Percentiles rank a stretch among this genome's conserved stretches.
Conservation (phyloP, 2,329 filamentous ascomycete genomes). For the Xylogone sp. region DNA sequence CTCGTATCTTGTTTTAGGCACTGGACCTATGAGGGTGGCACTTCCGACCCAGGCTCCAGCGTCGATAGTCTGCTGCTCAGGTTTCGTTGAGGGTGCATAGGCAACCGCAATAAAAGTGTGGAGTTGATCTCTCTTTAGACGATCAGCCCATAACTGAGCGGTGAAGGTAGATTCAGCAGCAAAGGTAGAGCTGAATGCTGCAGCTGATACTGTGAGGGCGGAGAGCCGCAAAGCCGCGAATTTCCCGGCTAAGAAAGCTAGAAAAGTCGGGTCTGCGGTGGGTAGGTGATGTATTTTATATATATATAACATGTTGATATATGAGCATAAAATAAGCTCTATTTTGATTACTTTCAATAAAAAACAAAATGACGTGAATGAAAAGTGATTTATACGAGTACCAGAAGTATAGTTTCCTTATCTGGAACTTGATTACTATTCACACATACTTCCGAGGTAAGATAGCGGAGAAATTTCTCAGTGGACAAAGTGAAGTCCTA, state of each 20-base stretch:
- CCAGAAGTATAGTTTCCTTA: too few species aligned
- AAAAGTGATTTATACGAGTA: too few species aligned
- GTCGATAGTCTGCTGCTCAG: conserved; percentile 15
- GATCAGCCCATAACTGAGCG: conserved; percentile 22
- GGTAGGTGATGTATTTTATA: conserved; percentile 18
- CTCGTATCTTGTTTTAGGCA: conserved; percentile 17
- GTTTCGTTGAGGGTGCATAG: conserved; percentile 7
- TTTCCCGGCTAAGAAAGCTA: conserved; percentile 20
- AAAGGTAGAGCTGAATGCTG: conserved; percentile 29
- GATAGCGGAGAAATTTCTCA: too few species aligned
- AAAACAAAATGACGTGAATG: too few species aligned
- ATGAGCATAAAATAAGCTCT: too few species aligned
- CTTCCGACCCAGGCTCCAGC: conserved; percentile 27
- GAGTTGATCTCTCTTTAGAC: conserved; percentile 16
- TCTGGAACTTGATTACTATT: too few species aligned
- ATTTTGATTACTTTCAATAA: too few species aligned
- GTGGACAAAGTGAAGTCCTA: too few species aligned
- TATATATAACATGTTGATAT: conserved; percentile 11
- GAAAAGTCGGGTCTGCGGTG: conserved; percentile 10
- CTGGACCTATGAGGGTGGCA: conserved; percentile 27
- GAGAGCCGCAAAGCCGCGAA: conserved; percentile 25
- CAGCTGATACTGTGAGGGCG: conserved; percentile 22
- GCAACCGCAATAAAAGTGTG: conserved; percentile 29
- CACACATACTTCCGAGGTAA: too few species aligned
- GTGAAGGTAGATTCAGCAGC: conserved; percentile 24